These are phyloP conservation scores for Casuarina cunninghamiana DNA, from an alignment of 306 rosid genomes.

Conservation along the genomic window DNA sequence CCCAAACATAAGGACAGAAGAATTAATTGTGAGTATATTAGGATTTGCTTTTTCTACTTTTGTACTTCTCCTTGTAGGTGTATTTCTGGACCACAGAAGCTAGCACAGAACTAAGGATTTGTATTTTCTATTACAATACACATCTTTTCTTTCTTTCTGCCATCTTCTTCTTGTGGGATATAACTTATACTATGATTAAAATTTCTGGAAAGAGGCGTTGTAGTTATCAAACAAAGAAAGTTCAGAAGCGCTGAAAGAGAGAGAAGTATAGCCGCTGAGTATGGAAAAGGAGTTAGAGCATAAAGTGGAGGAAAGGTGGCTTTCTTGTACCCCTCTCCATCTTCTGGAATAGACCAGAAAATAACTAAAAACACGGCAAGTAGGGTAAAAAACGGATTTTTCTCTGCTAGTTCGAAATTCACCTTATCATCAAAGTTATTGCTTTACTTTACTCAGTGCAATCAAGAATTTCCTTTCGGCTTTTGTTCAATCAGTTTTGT, in stretches of 20 bases:
- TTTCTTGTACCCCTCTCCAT: neutral
- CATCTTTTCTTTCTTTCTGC: conserved; percentile 13
- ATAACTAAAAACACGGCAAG: neutral
- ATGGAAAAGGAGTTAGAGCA: neutral
- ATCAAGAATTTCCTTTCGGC: no score
- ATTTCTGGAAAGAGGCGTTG: neutral
- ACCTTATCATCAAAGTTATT: neutral
- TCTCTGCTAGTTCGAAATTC: neutral
- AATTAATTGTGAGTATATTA: conserved; percentile 47
- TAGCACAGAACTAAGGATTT: conserved; percentile 39
- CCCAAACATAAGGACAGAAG: conserved; percentile 62
- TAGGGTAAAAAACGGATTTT: neutral
- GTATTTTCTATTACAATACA: conserved; percentile 33
- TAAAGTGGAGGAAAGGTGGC: neutral
- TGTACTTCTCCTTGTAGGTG: conserved; percentile 38
- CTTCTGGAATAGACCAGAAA: neutral
- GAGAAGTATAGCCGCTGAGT: neutral
- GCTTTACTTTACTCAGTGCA: neutral
- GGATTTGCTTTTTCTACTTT: conserved; percentile 37
- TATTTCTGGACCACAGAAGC: conserved; percentile 56
- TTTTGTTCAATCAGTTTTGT: neutral
- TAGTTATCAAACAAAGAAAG: neutral
- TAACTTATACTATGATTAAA: conserved; percentile 2
- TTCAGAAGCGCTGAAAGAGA: neutral
- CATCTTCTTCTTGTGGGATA: conserved; percentile 23